These are phyloP conservation scores for Bryoglossum gracile DNA, from an alignment of 495 filamentous ascomycete genomes.

Conservation along the genomic window DNA sequence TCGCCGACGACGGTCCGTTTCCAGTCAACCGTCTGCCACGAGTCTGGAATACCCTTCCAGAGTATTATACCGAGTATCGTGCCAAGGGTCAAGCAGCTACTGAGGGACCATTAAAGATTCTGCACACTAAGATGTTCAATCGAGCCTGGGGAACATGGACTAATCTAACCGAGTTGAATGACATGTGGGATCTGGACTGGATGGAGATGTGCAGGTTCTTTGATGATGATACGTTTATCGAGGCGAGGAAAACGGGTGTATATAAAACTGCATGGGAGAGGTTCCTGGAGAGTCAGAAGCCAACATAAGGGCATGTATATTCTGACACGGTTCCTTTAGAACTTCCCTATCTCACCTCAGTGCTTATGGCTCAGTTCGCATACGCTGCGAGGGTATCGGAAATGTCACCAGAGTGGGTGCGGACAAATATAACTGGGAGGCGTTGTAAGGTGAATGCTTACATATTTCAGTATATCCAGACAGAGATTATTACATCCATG, in stretches of 20 bases:
- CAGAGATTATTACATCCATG: too few species aligned
- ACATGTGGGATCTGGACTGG: conserved; percentile 10
- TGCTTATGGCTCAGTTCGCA: too few species aligned
- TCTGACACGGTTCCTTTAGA: too few species aligned
- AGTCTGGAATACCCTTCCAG: conserved; percentile 2
- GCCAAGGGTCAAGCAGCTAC: neutral
- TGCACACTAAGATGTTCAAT: conserved; percentile 5
- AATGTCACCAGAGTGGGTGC: too few species aligned
- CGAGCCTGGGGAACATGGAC: neutral
- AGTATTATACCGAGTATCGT: neutral
- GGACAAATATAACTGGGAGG: too few species aligned
- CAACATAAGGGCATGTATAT: too few species aligned
- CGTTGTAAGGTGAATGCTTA: too few species aligned
- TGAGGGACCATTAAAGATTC: neutral
- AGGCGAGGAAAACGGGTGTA: conserved; percentile 4
- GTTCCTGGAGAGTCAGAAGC: neutral
- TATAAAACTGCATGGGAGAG: conserved; percentile 4
- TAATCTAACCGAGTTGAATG: conserved; percentile 6
- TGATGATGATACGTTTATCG: conserved; percentile 2
- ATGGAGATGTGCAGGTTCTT: conserved; percentile 9
- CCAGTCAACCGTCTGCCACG: neutral
- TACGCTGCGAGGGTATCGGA: too few species aligned
- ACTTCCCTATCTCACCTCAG: too few species aligned
- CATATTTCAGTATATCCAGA: too few species aligned
- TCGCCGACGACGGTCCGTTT: neutral